These are phyloP conservation scores for Neurospora tetrasperma DNA, from an alignment of 495 filamentous ascomycete genomes.

Conservation along the genomic window DNA sequence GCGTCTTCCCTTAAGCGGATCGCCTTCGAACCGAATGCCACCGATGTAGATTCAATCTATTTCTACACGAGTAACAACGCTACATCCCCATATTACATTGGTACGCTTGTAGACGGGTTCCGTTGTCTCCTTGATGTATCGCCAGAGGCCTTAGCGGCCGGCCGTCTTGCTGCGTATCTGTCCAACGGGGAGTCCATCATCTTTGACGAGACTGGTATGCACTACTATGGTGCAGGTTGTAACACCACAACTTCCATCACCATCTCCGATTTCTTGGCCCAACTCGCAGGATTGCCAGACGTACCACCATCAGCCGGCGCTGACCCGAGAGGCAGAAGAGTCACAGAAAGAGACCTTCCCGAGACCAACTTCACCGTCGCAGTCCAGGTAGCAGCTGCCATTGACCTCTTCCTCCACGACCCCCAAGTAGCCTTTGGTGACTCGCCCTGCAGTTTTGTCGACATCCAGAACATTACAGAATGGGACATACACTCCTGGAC, in stretches of 20 bases:
- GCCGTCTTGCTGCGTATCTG: constrained; percentile 4
- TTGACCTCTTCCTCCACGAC: constrained; percentile 1
- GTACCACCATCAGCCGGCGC: not conserved
- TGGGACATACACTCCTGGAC: constrained; percentile 10
- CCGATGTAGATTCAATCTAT: constrained; percentile 5
- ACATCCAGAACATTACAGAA: not conserved
- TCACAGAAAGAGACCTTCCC: not conserved
- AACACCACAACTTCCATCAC: constrained; percentile 6
- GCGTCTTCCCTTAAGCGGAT: constrained; percentile 6
- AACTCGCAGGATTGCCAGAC: constrained; percentile 7
- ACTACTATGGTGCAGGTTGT: constrained; percentile 12
- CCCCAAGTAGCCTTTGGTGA: constrained; percentile 11
- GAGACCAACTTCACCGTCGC: constrained; percentile 14
- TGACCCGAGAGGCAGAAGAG: not conserved
- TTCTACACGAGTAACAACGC: constrained; percentile 13
- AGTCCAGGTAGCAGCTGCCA: constrained; percentile 8
- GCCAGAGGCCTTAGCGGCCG: constrained; percentile 7
- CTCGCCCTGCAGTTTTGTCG: constrained; percentile 9
- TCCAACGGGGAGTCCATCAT: constrained; percentile 9
- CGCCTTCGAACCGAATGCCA: constrained; percentile 3
- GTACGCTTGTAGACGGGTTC: constrained; percentile 8
- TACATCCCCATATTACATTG: constrained; percentile 13
- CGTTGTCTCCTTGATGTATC: constrained; percentile 12
- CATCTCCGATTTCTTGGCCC: constrained; percentile 10
- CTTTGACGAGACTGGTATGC: constrained; percentile 13